Evolutionary conservation across 2,329 filamentous ascomycete genomes (phyloP), one percentile per base, ranked within the genome.

Genomic region (Nigrospora sphaerica): DNA sequence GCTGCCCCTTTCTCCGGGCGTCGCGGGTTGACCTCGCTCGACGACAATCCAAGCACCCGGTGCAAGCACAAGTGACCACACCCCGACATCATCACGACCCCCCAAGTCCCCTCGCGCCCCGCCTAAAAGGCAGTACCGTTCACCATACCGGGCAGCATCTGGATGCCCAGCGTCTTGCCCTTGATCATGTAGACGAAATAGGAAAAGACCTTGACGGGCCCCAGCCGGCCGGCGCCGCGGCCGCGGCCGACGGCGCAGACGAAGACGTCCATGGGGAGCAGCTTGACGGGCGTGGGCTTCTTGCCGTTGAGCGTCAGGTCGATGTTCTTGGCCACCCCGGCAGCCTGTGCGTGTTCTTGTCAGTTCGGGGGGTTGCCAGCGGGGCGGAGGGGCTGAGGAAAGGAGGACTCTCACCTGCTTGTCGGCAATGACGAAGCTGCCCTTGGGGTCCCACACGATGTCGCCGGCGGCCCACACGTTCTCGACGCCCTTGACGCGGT

Each of bases 381-480:
- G 19, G 28, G 31, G 23, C 32, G 46, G 17, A 10, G 28, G 31
- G 16, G 36, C 17, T 10, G 31, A 33, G 4, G 14, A 17, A 28
- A 28, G 7, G 7, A 28, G 7, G 16, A 55, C 65, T 56, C 65
- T 56, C 47, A 70, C 70, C 59, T 79, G 76, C 52, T 76, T 75
- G 47, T 78, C 51, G 54, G 69, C 62, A 47, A 68, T 60, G 32
- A 72, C 58, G 48, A 67, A 73, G 28, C 64, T 64, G n/a, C 62
- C 65, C 14, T 69, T 65, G 18, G 75, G 74, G 56, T 69, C 70
- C 52, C 69, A 72, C 19, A 78, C 70, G 37, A 77, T 61, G 46
- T 80, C 77, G 19, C 77, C 77, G 3, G 70, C 67, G 9, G 75
- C 76, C 76, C 77, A 80, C 19, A 77, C 67, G 44, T 68, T 60